Percentiles rank a stretch among this genome's conserved stretches.
Evolutionary conservation across 169 alveolate genomes (phyloP).

Genomic region (Theileria parva): DNA sequence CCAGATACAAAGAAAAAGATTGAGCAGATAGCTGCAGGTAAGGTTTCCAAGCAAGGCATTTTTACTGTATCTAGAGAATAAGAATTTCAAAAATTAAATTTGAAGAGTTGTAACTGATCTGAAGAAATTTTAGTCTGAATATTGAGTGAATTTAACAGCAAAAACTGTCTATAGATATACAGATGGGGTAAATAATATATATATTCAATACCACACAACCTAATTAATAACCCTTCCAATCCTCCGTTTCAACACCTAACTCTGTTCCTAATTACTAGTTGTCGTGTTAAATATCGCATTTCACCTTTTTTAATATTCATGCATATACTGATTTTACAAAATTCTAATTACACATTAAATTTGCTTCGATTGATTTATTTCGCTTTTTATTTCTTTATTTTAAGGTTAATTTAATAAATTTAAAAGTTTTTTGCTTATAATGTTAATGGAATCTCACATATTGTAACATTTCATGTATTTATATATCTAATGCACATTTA

Average conservation of each 20-base stretch:
- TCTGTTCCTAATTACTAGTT: background rate
- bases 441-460: background rate
- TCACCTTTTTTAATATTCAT: background rate
- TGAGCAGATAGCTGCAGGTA: constrained; percentile 40
- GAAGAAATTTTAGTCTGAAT: background rate
- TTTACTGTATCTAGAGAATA: background rate
- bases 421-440: background rate
- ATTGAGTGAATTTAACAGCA: background rate
- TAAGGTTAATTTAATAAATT: too few relatives aligned
- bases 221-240: background rate
- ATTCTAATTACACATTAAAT: background rate
- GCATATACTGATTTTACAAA: background rate
- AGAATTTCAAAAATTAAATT: too few relatives aligned
- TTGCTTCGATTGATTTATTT: too few relatives aligned
- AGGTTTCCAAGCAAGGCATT: constrained; percentile 27
- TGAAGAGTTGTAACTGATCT: background rate
- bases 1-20: constrained; percentile 33
- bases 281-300: background rate
- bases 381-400: background rate
- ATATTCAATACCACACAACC: background rate
- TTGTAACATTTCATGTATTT: background rate
- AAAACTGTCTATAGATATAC: background rate
- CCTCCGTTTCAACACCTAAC: background rate
- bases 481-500: background rate
- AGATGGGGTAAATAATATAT: background rate